phyloP scores from a whole-genome alignment of 495 filamentous ascomycete genomes.

The Pseudomonodictys pantanalensis region DNA sequence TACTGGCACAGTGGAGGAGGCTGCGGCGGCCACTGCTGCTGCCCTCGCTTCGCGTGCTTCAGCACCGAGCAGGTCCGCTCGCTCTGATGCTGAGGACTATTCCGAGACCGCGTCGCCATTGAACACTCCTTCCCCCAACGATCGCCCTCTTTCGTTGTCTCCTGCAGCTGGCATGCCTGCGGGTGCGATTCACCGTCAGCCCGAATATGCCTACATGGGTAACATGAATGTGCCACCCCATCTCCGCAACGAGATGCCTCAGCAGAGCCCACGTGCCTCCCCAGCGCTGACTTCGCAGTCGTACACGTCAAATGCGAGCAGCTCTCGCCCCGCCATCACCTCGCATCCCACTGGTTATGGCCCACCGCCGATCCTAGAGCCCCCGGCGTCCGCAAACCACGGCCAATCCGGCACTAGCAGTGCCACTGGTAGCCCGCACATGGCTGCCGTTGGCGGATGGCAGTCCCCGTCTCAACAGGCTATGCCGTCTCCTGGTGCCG shows the following conservation, averaged over 20 bases:
- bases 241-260: slow-evolving; percentile 73
- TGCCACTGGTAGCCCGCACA: slow-evolving; percentile 44
- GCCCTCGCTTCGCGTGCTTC: slow-evolving; percentile 63
- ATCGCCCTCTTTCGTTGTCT: slow-evolving; percentile 72
- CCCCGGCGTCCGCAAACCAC: slow-evolving; percentile 52
- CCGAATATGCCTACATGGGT: slow-evolving; percentile 63
- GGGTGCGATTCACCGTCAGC: slow-evolving; percentile 62
- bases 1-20: slow-evolving; percentile 91
- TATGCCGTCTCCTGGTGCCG: slow-evolving; percentile 32
- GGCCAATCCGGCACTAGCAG: slow-evolving; percentile 36
- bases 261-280: slow-evolving; percentile 68
- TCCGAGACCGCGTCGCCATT: slow-evolving; percentile 79
- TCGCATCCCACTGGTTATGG: slow-evolving; percentile 80
- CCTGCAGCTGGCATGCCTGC: slow-evolving; percentile 69
- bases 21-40: slow-evolving; percentile 82
- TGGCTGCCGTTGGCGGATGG: slow-evolving; percentile 40
- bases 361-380: slow-evolving; percentile 83
- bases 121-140: slow-evolving; percentile 82
- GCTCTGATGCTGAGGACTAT: slow-evolving; percentile 73
- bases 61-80: slow-evolving; percentile 53
- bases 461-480: slow-evolving; percentile 42
- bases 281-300: slow-evolving; percentile 61
- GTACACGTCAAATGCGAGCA: slow-evolving; percentile 53
- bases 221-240: slow-evolving; percentile 73
- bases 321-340: slow-evolving; percentile 63